A percentile compares a stretch with the other conserved stretches of the same genome.
phyloP scores from a whole-genome alignment of 2,329 filamentous ascomycete genomes.

The Verticillium nonalfalfae region DNA sequence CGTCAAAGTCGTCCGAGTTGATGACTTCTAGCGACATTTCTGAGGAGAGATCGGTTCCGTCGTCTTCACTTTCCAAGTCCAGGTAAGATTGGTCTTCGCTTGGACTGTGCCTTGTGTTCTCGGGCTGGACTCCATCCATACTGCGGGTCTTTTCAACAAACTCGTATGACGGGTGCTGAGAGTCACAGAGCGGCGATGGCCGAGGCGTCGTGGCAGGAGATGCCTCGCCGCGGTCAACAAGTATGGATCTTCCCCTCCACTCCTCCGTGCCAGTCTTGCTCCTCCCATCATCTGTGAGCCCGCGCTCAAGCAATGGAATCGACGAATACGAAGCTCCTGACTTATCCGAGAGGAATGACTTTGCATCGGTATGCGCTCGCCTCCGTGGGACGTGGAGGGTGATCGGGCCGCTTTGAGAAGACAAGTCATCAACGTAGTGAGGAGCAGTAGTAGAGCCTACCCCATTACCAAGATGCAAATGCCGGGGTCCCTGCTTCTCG shows the following conservation, averaged over 20 bases:
- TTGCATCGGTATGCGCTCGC: slow-evolving; percentile 26
- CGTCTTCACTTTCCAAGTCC: slow-evolving; percentile 39
- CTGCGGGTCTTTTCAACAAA: slow-evolving; percentile 48
- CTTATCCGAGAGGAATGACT: slow-evolving; percentile 49
- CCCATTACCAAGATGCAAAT: slow-evolving; percentile 30
- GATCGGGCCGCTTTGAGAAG: slow-evolving; percentile 1
- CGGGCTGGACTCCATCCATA: slow-evolving; percentile 33
- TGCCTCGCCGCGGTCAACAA: slow-evolving; percentile 40
- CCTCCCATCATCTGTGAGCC: slow-evolving; percentile 43
- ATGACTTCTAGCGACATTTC: slow-evolving; percentile 51
- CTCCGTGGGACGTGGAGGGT: slow-evolving; percentile 15
- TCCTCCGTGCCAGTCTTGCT: slow-evolving; percentile 33
- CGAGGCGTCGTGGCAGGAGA: slow-evolving; percentile 7
- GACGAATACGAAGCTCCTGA: slow-evolving; percentile 73
- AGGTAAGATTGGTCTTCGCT: slow-evolving; percentile 29
- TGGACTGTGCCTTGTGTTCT: neutral
- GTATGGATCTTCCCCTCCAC: slow-evolving; percentile 51
- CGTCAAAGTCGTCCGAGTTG: slow-evolving; percentile 21
- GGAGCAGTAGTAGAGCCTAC: slow-evolving; percentile 30
- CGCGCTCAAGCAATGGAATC: slow-evolving; percentile 69
- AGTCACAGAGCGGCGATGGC: slow-evolving; percentile 11
- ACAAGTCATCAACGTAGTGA: slow-evolving; percentile 13
- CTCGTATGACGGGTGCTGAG: slow-evolving; percentile 41
- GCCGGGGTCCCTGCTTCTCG: slow-evolving; percentile 36
- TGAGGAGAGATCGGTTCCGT: slow-evolving; percentile 55